These are phyloP conservation scores for Ilex aquifolium DNA, from an alignment of 257 asterid genomes.

Conservation along the genomic window DNA sequence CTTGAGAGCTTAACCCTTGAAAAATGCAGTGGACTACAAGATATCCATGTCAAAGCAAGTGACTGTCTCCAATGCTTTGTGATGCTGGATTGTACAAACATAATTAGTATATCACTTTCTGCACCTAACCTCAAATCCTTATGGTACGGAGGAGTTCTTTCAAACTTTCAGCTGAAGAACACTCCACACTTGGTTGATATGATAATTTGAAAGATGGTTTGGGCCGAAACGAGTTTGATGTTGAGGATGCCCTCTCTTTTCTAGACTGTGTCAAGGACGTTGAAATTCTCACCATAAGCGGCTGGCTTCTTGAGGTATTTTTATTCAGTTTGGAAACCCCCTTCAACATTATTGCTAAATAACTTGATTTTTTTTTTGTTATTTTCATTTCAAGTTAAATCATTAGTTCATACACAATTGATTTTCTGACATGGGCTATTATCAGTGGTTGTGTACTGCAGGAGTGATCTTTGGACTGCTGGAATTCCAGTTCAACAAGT, in stretches of 20 bases:
- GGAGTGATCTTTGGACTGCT: constrained; percentile 19
- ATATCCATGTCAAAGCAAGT: constrained; percentile 2
- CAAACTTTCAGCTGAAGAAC: constrained; percentile 4
- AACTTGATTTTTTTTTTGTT: too few relatives aligned
- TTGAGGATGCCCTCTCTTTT: constrained; percentile 21
- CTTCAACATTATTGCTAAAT: too few relatives aligned
- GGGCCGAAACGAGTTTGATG: constrained; percentile 11
- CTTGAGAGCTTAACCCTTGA: constrained; percentile 20
- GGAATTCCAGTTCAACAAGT: constrained; percentile 13
- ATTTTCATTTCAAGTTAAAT: not conserved
- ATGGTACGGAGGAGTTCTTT: constrained; percentile 9
- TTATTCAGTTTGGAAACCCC: not conserved
- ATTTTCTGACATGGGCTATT: not conserved
- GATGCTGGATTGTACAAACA: constrained; percentile 12
- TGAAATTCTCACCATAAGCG: constrained; percentile 17
- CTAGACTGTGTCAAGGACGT: constrained; percentile 20
- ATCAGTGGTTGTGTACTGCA: constrained; percentile 10
- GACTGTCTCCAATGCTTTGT: not conserved
- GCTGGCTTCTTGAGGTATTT: constrained; percentile 33
- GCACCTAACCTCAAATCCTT: constrained; percentile 14
- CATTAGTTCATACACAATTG: not conserved
- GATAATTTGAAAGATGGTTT: constrained; percentile 15
- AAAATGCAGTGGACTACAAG: constrained; percentile 13
- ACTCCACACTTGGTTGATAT: constrained; percentile 5
- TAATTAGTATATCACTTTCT: constrained; percentile 2